phyloP scores from a whole-genome alignment of 345 rosid species.

The Sonneratia caseolaris region DNA sequence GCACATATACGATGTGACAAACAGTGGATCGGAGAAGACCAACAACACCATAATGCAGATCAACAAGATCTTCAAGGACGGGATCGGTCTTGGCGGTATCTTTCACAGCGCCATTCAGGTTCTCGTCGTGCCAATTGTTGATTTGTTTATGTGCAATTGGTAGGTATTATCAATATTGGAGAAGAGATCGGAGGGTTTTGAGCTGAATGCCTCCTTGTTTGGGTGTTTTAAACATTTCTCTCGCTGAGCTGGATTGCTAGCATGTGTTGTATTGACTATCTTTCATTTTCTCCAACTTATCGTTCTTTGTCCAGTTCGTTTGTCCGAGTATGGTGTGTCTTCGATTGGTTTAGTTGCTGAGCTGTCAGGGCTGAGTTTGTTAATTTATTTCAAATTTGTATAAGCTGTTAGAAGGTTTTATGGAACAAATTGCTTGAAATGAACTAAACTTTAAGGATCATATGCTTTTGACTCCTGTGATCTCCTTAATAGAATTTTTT shows the following conservation, averaged over 20 bases:
- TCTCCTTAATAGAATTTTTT: neutral
- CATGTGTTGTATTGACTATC: neutral
- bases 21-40: conserved; percentile 94
- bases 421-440: neutral
- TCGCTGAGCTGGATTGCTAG: neutral
- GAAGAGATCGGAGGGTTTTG: conserved; percentile 4
- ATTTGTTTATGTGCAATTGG: neutral
- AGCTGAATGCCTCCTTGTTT: neutral
- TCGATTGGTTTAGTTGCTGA: too few species aligned
- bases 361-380: neutral
- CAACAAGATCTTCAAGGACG: conserved; percentile 92
- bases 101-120: conserved; percentile 99
- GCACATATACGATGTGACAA: conserved; percentile 90
- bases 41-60: conserved; percentile 83
- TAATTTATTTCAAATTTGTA: neutral
- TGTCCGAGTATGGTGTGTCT: neutral
- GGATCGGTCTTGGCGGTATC: conserved; percentile 89
- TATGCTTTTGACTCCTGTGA: neutral
- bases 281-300: neutral
- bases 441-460: neutral
- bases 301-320: neutral
- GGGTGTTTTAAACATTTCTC: neutral
- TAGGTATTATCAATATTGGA: neutral
- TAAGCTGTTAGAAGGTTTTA: neutral
- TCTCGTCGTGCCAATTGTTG: too few species aligned